Evolutionary conservation across 108 stramenopile species (phyloP).

Genomic region (Nitzschia putrida): DNA sequence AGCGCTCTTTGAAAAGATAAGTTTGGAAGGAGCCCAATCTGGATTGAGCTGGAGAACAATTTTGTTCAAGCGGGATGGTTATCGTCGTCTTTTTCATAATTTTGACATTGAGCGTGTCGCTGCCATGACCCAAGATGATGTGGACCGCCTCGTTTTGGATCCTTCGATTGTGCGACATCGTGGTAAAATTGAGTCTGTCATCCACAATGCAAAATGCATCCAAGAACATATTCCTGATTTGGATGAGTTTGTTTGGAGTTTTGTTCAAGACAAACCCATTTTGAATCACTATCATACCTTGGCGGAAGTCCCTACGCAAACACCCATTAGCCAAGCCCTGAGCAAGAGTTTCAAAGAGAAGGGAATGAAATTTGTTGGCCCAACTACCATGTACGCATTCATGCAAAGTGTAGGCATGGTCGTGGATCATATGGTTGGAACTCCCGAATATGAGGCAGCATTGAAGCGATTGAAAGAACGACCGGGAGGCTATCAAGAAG

Average conservation of each 20-base stretch:
- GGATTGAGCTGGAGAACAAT: slow-evolving; percentile 76
- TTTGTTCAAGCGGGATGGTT: slow-evolving; percentile 65
- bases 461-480: slow-evolving; percentile 44
- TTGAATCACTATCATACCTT: slow-evolving; percentile 40
- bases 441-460: slow-evolving; percentile 48
- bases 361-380: slow-evolving; percentile 67
- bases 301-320: slow-evolving; percentile 34
- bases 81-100: slow-evolving; percentile 53
- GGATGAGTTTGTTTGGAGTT: slow-evolving; percentile 59
- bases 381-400: slow-evolving; percentile 60
- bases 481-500: slow-evolving; percentile 50
- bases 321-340: slow-evolving; percentile 51
- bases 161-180: slow-evolving; percentile 56
- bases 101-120: slow-evolving; percentile 70
- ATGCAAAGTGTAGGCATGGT: slow-evolving; percentile 71
- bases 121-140: slow-evolving; percentile 43
- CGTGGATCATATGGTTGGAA: slow-evolving; percentile 59
- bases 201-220: slow-evolving; percentile 56
- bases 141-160: slow-evolving; percentile 34
- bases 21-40: slow-evolving; percentile 70
- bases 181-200: slow-evolving; percentile 58
- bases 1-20: slow-evolving; percentile 67
- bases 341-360: slow-evolving; percentile 55
- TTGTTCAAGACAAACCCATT: slow-evolving; percentile 65
- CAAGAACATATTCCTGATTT: slow-evolving; percentile 25